Evolutionary conservation across 1,284 basidiomycete species (phyloP).

Genomic region (Trichosporon coremiiforme): DNA sequence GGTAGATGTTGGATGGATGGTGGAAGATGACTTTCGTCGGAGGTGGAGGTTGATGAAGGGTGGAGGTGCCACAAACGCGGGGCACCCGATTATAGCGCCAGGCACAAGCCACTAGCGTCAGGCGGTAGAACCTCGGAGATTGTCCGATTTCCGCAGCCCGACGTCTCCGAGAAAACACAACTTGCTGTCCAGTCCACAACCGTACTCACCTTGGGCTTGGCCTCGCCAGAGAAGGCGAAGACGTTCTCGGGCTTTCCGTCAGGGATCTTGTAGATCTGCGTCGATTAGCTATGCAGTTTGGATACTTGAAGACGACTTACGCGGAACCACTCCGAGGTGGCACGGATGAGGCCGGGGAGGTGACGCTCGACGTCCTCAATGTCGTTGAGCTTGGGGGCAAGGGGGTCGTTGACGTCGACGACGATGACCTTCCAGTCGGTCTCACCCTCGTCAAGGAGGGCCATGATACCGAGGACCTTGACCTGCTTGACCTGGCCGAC

Average conservation of each 20-base stretch:
- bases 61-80: background rate
- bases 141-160: background rate
- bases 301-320: background rate
- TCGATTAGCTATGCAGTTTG: constrained; percentile 59
- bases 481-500: constrained; percentile 99
- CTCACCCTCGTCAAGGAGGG: constrained; percentile 95
- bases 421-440: constrained; percentile 99
- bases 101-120: background rate
- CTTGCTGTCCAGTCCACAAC: background rate
- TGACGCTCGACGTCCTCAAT: constrained; percentile 99
- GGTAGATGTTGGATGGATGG: background rate
- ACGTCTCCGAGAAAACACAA: background rate
- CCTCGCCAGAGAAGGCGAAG: constrained; percentile 99
- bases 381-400: constrained; percentile 96
- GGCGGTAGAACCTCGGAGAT: constrained; percentile 3
- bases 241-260: constrained; percentile 99
- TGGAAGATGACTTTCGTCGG: background rate
- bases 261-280: constrained; percentile 90
- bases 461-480: constrained; percentile 99
- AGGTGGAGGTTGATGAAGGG: background rate
- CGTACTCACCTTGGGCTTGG: constrained; percentile 77
- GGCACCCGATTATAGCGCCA: background rate
- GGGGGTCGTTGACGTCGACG: constrained; percentile 94
- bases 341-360: constrained; percentile 91
- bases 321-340: constrained; percentile 92